Percentiles rank a stretch among this genome's conserved stretches.
phyloP scores from a whole-genome alignment of 306 rosid genomes.

The Betula pendula region DNA sequence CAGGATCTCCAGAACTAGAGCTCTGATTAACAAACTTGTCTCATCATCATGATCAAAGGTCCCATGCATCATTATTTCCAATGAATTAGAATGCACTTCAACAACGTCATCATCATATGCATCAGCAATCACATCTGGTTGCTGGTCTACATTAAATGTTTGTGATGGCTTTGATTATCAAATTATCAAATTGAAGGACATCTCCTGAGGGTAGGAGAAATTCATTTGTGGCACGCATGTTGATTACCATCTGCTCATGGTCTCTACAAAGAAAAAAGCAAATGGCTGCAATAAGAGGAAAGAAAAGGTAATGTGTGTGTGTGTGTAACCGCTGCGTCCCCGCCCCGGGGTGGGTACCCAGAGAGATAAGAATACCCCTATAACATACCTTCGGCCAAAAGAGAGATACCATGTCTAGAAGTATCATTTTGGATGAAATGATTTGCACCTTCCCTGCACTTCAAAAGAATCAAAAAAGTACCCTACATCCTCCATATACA shows the following conservation, averaged over 20 bases:
- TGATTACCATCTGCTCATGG: slow-evolving; percentile 25
- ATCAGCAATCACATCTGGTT: slow-evolving; percentile 2
- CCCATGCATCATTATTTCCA: background rate
- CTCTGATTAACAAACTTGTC: slow-evolving; percentile 10
- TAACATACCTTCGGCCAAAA: slow-evolving; percentile 17
- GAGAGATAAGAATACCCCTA: background rate
- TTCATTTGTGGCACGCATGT: slow-evolving; percentile 17
- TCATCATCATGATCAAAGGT: background rate
- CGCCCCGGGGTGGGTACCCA: no score
- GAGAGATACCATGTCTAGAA: slow-evolving; percentile 29
- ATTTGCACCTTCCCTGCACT: slow-evolving; percentile 13
- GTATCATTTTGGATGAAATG: slow-evolving; percentile 2
- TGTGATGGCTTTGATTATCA: slow-evolving; percentile 22
- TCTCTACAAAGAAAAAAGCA: slow-evolving; percentile 17
- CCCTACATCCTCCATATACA: slow-evolving; percentile 15
- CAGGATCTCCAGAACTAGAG: slow-evolving; percentile 9
- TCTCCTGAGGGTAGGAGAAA: slow-evolving; percentile 29
- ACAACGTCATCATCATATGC: slow-evolving; percentile 1
- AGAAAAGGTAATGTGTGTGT: background rate
- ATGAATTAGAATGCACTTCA: slow-evolving; percentile 2
- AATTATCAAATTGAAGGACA: slow-evolving; percentile 12
- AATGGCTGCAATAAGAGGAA: background rate
- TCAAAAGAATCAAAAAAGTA: slow-evolving; percentile 20
- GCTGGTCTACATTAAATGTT: slow-evolving; percentile 14
- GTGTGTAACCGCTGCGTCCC: no score